Percentiles rank a stretch among this genome's conserved stretches.
These are phyloP conservation scores for Viridothelium virens DNA, from an alignment of 495 filamentous ascomycete genomes.

Conservation along the genomic window DNA sequence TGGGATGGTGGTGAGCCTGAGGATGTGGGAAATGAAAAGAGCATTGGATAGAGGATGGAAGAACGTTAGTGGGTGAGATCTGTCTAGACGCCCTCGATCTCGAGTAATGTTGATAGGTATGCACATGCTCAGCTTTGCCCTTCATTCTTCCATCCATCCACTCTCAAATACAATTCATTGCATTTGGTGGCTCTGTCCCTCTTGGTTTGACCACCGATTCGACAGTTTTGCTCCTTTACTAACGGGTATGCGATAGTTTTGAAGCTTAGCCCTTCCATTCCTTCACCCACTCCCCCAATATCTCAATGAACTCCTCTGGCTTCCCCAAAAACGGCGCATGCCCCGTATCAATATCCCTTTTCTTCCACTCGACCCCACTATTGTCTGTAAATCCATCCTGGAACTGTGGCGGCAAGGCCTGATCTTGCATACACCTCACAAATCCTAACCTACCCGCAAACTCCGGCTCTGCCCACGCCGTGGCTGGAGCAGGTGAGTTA, in stretches of 20 bases:
- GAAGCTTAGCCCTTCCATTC: not conserved
- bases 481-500: conserved; percentile 11
- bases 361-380: conserved; percentile 14
- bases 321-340: conserved; percentile 20
- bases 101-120: too few relatives aligned
- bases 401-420: conserved; percentile 15
- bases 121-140: too few relatives aligned
- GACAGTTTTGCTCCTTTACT: conserved; percentile 6
- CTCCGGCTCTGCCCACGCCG: conserved; percentile 16
- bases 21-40: too few relatives aligned
- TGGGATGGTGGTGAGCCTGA: not conserved
- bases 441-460: conserved; percentile 15
- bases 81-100: too few relatives aligned
- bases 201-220: too few relatives aligned
- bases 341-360: conserved; percentile 11
- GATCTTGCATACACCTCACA: conserved; percentile 14
- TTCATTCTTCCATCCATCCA: too few relatives aligned
- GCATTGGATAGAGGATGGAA: too few relatives aligned
- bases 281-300: not conserved
- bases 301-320: not conserved
- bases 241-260: not conserved
- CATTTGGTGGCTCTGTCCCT: too few relatives aligned
- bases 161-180: too few relatives aligned
- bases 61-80: too few relatives aligned
- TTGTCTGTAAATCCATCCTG: conserved; percentile 19